These are phyloP conservation scores for Aspergillus intermedius DNA, from an alignment of 2,329 filamentous ascomycete genomes.

Conservation along the genomic window DNA sequence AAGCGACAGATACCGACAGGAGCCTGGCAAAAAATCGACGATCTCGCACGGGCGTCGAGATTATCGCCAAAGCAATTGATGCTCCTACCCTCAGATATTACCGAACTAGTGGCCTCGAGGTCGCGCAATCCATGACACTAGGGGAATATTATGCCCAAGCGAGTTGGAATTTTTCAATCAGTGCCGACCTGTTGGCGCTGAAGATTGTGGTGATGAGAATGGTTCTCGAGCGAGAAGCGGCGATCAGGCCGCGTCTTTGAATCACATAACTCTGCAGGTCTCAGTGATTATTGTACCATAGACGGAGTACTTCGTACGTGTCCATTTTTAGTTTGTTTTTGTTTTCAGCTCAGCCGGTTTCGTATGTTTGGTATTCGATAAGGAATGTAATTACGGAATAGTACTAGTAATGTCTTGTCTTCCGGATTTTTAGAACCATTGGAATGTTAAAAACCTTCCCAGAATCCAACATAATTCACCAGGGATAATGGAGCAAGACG, in stretches of 20 bases:
- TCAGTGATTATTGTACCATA: no score
- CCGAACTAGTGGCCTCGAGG: not conserved
- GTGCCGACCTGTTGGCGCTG: not conserved
- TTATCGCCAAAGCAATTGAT: not conserved
- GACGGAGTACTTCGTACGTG: no score
- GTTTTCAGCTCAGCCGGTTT: no score
- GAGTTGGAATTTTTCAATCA: not conserved
- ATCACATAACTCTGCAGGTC: no score
- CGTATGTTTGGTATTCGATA: no score
- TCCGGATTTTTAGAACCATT: no score
- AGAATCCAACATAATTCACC: no score
- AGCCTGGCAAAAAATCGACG: not conserved
- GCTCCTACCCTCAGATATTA: not conserved
- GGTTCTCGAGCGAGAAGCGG: not conserved
- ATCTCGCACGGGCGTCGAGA: not conserved
- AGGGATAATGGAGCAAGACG: no score
- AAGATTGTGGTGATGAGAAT: not conserved
- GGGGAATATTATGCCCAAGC: not conserved
- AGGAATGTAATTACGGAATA: no score
- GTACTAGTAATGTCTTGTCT: no score
- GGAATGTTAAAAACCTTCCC: no score
- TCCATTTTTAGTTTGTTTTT: no score
- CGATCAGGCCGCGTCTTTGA: not conserved
- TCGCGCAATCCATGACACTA: not conserved
- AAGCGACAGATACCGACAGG: not conserved